Percentiles rank a stretch among this genome's conserved stretches.
phyloP scores from a whole-genome alignment of 2,329 filamentous ascomycete species.

The Chalara sp. region DNA sequence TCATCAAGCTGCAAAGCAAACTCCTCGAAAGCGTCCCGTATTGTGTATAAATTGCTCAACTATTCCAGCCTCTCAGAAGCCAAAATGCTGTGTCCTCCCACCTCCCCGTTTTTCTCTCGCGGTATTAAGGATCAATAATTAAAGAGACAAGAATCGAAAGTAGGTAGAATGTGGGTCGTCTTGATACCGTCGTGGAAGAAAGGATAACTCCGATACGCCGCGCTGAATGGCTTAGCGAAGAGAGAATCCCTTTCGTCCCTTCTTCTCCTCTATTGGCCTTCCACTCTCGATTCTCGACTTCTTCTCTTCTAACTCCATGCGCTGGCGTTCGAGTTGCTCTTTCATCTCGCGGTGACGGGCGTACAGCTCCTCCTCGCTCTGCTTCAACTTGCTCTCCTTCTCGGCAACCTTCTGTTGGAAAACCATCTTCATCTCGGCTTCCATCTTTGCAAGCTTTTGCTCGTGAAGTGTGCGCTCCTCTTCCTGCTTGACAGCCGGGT shows the following conservation, averaged over 20 bases:
- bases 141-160: conserved; percentile 27
- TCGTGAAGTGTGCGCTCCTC: conserved; percentile 97
- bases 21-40: conserved; percentile 18
- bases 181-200: conserved; percentile 13
- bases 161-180: conserved; percentile 21
- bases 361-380: conserved; percentile 98
- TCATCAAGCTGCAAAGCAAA: conserved; percentile 14
- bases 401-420: conserved; percentile 99
- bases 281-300: conserved; percentile 92
- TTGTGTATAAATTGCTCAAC: conserved; percentile 11
- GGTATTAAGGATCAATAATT: conserved; percentile 27
- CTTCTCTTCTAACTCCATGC: conserved; percentile 95
- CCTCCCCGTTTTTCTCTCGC: conserved; percentile 17
- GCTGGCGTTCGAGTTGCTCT: conserved; percentile 94
- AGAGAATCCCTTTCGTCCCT: conserved; percentile 99
- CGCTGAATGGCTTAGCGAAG: conserved; percentile 62
- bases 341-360: conserved; percentile 99
- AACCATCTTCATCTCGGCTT: conserved; percentile 99
- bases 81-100: conserved; percentile 18
- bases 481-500: conserved; percentile 99
- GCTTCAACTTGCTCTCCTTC: conserved; percentile 99
- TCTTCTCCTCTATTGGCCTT: conserved; percentile 92
- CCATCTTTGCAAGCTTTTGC: conserved; percentile 99
- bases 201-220: conserved; percentile 16
- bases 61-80: conserved; percentile 24